A percentile compares a stretch with the other conserved stretches of the same genome.
Evolutionary conservation across 208 protist genomes (phyloP).

Genomic region (Blastocrithidia nonstop): DNA sequence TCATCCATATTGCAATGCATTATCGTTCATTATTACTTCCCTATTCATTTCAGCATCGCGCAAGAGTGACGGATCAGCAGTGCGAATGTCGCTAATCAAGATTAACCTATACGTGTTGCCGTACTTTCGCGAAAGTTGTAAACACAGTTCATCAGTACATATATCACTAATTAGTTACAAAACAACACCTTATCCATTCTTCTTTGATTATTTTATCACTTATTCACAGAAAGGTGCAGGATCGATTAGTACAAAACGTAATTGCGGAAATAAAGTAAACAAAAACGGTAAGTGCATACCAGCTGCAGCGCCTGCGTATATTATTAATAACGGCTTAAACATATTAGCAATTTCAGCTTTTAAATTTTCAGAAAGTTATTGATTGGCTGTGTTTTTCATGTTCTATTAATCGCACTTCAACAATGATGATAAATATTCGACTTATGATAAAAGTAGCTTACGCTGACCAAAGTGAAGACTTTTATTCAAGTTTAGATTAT

Average conservation of each 20-base stretch:
- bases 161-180: constrained; percentile 65
- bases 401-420: constrained; percentile 2
- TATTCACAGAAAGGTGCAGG: constrained; percentile 71
- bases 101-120: constrained; percentile 40
- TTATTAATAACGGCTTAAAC: constrained; percentile 37
- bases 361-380: neutral
- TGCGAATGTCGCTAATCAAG: constrained; percentile 88
- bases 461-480: constrained; percentile 91
- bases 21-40: constrained; percentile 69
- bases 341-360: neutral
- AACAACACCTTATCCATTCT: constrained; percentile 15
- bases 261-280: constrained; percentile 40
- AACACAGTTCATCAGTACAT: constrained; percentile 84
- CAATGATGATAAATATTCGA: constrained; percentile 80
- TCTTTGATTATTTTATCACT: constrained; percentile 21
- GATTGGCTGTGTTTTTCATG: neutral
- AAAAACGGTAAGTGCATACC: constrained; percentile 86
- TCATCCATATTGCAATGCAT: constrained; percentile 75
- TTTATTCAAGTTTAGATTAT: constrained; percentile 36
- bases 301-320: constrained; percentile 91
- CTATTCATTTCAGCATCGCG: constrained; percentile 64
- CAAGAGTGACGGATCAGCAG: constrained; percentile 40
- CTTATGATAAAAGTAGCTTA: constrained; percentile 88
- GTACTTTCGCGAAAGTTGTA: constrained; percentile 37
- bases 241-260: constrained; percentile 88